Evolutionary conservation across 2,329 filamentous ascomycete genomes (phyloP).

Genomic region (Cadophora sp.): DNA sequence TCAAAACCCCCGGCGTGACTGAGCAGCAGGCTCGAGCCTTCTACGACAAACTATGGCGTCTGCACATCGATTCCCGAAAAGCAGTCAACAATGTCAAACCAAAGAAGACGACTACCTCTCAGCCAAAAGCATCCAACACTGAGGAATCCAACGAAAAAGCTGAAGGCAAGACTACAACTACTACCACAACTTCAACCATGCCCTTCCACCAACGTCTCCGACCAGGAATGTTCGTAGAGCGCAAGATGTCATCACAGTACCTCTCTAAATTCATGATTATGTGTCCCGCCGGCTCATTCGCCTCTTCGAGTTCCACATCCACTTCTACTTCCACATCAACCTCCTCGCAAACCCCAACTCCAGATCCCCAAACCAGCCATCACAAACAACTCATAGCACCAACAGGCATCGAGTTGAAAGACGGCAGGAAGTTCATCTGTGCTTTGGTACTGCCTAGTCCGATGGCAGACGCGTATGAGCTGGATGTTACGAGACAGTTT

Average conservation of each 20-base stretch:
- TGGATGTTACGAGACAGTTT: conserved; percentile 50
- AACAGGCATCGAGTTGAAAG: conserved; percentile 14
- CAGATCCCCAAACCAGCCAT: neutral
- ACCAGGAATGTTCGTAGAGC: conserved; percentile 49
- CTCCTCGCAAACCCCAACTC: neutral
- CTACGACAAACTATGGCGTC: conserved; percentile 51
- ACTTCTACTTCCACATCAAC: neutral
- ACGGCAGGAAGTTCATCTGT: conserved; percentile 46
- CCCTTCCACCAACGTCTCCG: conserved; percentile 51
- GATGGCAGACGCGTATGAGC: conserved; percentile 49
- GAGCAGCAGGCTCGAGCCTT: conserved; percentile 52
- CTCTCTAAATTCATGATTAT: conserved; percentile 1
- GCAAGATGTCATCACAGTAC: conserved; percentile 8
- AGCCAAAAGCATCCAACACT: neutral
- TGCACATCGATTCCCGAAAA: conserved; percentile 50
- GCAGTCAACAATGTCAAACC: conserved; percentile 36
- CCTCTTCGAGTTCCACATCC: no score
- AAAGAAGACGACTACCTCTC: conserved; percentile 27
- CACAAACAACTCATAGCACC: conserved; percentile 13
- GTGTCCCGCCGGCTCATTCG: neutral
- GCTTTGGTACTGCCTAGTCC: conserved; percentile 47
- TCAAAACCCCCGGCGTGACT: conserved; percentile 47
- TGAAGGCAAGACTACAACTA: neutral
- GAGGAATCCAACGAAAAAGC: neutral
- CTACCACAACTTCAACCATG: conserved; percentile 11